phyloP scores from a whole-genome alignment of 345 rosid genomes.

The Lepidium didymum region DNA sequence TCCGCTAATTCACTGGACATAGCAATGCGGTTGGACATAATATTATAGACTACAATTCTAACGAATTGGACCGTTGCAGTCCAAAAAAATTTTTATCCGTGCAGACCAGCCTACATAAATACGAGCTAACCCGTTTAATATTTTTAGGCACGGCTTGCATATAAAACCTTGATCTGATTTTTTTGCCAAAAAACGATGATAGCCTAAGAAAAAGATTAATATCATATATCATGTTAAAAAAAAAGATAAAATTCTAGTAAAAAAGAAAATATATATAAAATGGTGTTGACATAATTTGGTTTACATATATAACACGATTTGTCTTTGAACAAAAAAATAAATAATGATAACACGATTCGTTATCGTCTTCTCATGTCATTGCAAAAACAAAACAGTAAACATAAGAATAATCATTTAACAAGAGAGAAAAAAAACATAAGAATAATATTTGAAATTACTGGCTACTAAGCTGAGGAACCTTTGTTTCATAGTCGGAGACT shows the following conservation, averaged over 20 bases:
- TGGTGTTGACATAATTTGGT: not conserved
- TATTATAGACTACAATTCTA: no score
- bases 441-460: conserved; percentile 5
- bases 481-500: conserved; percentile 34
- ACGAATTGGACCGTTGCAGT: no score
- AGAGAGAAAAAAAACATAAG: not conserved
- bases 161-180: not conserved
- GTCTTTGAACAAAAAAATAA: no score
- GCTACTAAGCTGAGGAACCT: conserved; percentile 28
- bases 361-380: not conserved
- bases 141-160: no score
- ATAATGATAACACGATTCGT: not conserved
- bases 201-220: not conserved
- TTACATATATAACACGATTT: not conserved
- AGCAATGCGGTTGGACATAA: no score
- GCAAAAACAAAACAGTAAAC: not conserved
- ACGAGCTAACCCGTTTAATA: no score
- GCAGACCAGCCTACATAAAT: no score
- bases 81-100: no score
- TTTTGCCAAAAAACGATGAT: not conserved
- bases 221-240: not conserved
- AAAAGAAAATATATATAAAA: not conserved
- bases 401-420: not conserved
- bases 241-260: no score
- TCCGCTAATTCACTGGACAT: no score